phyloP scores from a whole-genome alignment of 2,329 filamentous ascomycete genomes.

The Geosmithia putterillii region DNA sequence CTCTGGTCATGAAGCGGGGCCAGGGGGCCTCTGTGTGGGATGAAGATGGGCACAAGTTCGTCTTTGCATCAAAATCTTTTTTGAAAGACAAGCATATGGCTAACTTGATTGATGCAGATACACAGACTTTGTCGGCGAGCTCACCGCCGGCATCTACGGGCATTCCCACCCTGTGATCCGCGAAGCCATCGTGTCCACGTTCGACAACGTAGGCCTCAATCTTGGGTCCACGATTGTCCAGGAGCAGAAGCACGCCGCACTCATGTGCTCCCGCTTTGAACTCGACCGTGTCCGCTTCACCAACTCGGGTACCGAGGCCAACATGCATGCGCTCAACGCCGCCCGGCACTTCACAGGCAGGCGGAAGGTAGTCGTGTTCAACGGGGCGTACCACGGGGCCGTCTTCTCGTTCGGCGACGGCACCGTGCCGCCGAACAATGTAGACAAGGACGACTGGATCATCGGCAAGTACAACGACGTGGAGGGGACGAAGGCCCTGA shows the following conservation, averaged over 20 bases:
- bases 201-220: constrained; percentile 36
- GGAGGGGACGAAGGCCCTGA: constrained; percentile 25
- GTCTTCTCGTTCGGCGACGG: constrained; percentile 21
- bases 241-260: constrained; percentile 36
- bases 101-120: constrained; percentile 22
- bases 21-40: constrained; percentile 22
- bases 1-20: constrained; percentile 25
- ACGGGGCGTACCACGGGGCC: constrained; percentile 27
- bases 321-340: constrained; percentile 42
- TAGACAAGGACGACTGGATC: constrained; percentile 42
- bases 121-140: constrained; percentile 49
- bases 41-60: constrained; percentile 24
- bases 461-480: constrained; percentile 51
- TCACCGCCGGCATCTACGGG: constrained; percentile 53
- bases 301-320: constrained; percentile 56
- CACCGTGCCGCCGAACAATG: constrained; percentile 26
- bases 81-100: not conserved
- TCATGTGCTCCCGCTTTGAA: constrained; percentile 40
- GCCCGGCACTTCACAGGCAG: constrained; percentile 33
- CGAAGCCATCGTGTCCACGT: constrained; percentile 28
- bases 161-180: constrained; percentile 47
- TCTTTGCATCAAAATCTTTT: not conserved
- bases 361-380: constrained; percentile 36
- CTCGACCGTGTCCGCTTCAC: constrained; percentile 47
- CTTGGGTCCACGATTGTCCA: constrained; percentile 38